These are phyloP conservation scores for Thielaviopsis euricoi DNA, from an alignment of 2,329 filamentous ascomycete genomes.

Conservation along the genomic window DNA sequence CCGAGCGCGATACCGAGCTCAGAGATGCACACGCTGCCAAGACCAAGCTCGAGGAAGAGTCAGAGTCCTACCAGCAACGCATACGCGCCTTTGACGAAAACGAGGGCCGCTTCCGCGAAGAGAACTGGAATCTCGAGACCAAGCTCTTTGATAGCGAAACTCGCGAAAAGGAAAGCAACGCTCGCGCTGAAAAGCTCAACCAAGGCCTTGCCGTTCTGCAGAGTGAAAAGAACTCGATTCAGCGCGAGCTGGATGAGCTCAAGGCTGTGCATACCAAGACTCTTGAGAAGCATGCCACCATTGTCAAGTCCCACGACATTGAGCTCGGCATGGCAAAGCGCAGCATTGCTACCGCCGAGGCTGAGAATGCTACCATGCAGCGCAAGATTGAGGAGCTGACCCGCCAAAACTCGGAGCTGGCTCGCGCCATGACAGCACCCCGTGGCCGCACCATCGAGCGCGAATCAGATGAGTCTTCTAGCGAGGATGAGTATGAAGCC, in stretches of 20 bases:
- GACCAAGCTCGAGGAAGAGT: conserved; percentile 71
- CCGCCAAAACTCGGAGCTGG: conserved; percentile 79
- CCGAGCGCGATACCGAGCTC: conserved; percentile 75
- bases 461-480: conserved; percentile 39
- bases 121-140: conserved; percentile 95
- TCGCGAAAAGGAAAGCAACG: conserved; percentile 56
- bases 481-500: conserved; percentile 47
- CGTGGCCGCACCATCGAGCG: conserved; percentile 51
- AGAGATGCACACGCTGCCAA: conserved; percentile 44
- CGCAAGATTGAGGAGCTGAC: conserved; percentile 78
- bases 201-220: conserved; percentile 54
- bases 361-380: conserved; percentile 62
- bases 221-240: conserved; percentile 58
- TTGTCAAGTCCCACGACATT: conserved; percentile 71
- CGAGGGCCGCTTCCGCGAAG: conserved; percentile 91
- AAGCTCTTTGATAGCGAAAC: conserved; percentile 71
- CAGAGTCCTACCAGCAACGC: conserved; percentile 62
- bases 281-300: conserved; percentile 59
- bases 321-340: conserved; percentile 75
- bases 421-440: conserved; percentile 61
- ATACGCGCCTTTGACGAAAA: conserved; percentile 77
- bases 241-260: conserved; percentile 83
- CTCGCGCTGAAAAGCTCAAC: conserved; percentile 68
- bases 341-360: conserved; percentile 60
- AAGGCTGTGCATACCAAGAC: conserved; percentile 66